Evolutionary conservation across 805 yeast species (phyloP), one percentile per base, ranked within the genome.

Genomic region (Debaryomyces maramus): DNA sequence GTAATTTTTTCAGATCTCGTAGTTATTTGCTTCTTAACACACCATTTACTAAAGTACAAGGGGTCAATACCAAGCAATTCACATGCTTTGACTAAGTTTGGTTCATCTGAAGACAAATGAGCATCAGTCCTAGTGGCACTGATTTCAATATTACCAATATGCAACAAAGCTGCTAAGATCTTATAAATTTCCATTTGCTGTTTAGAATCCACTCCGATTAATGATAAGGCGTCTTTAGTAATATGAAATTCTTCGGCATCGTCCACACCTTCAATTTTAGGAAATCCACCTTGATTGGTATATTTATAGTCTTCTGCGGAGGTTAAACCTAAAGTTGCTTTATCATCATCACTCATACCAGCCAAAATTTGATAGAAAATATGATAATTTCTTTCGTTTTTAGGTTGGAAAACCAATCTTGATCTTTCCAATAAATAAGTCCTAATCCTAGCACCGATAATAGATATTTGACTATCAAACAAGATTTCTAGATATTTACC

Each of bases 401-500:
- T 59, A 2, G 97, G 97, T 66, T 91, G 99, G 63, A 88, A 90
- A 3, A 91, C 98, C 51, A 91, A 75, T 61, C 99, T 80, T 26
- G 97, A 88, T 51, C 99, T 81, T 65, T 91, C 99, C 53, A 91
- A 77, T 51, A 91, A 69, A 61, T 90, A 91, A 0, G 98, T 91
- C 66, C 97, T 78, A 47, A 93, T 86, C 56, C 91, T 77, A 6
- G 99, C 99, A 58, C 98, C 99, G 52, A 89, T 84, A 54, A 91
- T 91, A 24, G 86, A 78, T 15, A 85, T 82, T 18, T 78, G 58
- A 16, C 75, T 64, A 64, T 88, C 85, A 63, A 91, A 91, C 50
- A 89, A 70, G 52, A 91, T 91, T 66, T 91, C 98, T 51, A 91
- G 73, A 61, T 91, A 91, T 64, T 91, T 91, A 58, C 99, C 99